phyloP scores from a whole-genome alignment of 108 stramenopile genomes.

The Cylindrotheca fusiformis region DNA sequence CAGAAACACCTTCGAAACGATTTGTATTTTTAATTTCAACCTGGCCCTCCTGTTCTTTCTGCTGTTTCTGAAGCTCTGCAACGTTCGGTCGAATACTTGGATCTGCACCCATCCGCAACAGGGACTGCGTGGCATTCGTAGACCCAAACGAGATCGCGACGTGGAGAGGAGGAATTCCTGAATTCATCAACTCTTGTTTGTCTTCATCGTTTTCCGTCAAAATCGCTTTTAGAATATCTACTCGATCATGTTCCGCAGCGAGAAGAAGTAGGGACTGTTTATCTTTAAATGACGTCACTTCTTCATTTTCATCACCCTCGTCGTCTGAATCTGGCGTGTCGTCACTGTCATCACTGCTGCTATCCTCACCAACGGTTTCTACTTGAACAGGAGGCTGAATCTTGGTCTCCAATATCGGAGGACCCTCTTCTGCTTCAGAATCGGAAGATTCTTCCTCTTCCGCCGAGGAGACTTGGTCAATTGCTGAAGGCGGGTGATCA shows the following conservation, averaged over 20 bases:
- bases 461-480: background rate
- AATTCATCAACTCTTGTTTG: slow-evolving; percentile 20
- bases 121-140: slow-evolving; percentile 62
- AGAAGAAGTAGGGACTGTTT: slow-evolving; percentile 71
- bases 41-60: slow-evolving; percentile 19
- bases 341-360: background rate
- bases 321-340: slow-evolving; percentile 19
- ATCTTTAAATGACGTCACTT: slow-evolving; percentile 56
- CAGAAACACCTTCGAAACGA: slow-evolving; percentile 58
- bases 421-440: background rate
- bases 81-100: slow-evolving; percentile 72
- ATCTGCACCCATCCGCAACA: slow-evolving; percentile 83
- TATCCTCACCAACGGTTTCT: slow-evolving; percentile 1
- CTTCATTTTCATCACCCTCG: slow-evolving; percentile 52
- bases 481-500: background rate
- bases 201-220: slow-evolving; percentile 33
- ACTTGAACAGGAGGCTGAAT: background rate
- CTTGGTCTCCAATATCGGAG: background rate
- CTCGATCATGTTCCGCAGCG: slow-evolving; percentile 88
- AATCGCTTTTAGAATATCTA: slow-evolving; percentile 77
- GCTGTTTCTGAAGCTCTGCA: slow-evolving; percentile 14
- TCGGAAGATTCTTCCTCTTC: background rate
- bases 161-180: slow-evolving; percentile 73
- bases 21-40: slow-evolving; percentile 33
- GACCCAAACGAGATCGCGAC: slow-evolving; percentile 77